Conservation (phyloP, 192 early-diverging fungal species). For the Dispira simplex region DNA sequence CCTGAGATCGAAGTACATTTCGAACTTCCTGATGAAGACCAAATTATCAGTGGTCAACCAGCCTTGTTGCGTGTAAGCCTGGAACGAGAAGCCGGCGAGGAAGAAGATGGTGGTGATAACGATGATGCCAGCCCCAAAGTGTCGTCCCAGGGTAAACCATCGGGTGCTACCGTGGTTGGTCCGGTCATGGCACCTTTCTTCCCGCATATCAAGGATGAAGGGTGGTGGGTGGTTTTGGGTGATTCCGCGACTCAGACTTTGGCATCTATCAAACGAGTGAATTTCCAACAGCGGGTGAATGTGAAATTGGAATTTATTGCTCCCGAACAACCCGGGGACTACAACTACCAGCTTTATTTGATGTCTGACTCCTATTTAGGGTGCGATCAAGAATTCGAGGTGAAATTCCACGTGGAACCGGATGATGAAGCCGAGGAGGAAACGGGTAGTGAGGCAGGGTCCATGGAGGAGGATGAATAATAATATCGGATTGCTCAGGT, state of each 20-base stretch:
- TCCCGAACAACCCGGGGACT: conserved; percentile 42
- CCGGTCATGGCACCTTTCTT: conserved; percentile 88
- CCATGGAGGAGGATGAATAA: conserved; percentile 5
- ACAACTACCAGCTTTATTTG: conserved; percentile 60
- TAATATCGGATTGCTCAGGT: not conserved
- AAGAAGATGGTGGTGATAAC: conserved; percentile 34
- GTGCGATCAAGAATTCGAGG: conserved; percentile 88
- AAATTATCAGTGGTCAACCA: conserved; percentile 40
- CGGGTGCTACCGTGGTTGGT: conserved; percentile 30
- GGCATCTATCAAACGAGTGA: conserved; percentile 77
- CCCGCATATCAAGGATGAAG: conserved; percentile 77
- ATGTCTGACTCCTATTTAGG: conserved; percentile 94
- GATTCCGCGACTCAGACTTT: conserved; percentile 62
- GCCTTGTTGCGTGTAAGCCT: conserved; percentile 54
- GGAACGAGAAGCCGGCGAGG: conserved; percentile 74
- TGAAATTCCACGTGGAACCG: conserved; percentile 38
- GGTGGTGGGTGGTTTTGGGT: conserved; percentile 96
- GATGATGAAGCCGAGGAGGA: conserved; percentile 35
- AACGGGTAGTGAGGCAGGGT: conserved; percentile 18
- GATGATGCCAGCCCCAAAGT: not conserved
- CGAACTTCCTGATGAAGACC: conserved; percentile 44
- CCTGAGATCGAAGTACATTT: conserved; percentile 79
- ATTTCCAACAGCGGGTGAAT: conserved; percentile 37
- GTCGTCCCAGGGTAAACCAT: not conserved
- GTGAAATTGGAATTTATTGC: conserved; percentile 77